phyloP scores from a whole-genome alignment of 2,329 filamentous ascomycete genomes.

The Colletotrichum aenigma region DNA sequence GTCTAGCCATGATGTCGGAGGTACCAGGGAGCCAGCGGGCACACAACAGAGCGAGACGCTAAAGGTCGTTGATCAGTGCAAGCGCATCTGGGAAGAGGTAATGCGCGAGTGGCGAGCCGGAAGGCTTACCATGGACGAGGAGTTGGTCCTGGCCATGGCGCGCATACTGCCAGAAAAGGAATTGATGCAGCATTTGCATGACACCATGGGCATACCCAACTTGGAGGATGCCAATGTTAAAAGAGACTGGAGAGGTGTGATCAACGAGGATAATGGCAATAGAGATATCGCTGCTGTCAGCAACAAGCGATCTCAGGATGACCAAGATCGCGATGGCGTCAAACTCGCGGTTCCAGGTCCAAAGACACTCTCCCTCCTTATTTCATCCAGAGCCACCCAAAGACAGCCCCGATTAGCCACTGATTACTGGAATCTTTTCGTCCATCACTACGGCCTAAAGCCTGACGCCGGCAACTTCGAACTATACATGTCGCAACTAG shows the following conservation, averaged over 20 bases:
- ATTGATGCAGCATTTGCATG: slow-evolving; percentile 61
- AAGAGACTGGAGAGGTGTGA: not conserved
- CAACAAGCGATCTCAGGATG: not conserved
- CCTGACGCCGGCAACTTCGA: slow-evolving; percentile 76
- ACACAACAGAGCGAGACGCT: slow-evolving; percentile 22
- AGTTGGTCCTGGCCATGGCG: slow-evolving; percentile 82
- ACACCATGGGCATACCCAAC: slow-evolving; percentile 78
- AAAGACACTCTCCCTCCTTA: slow-evolving; percentile 71
- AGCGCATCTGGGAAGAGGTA: slow-evolving; percentile 81
- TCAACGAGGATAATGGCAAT: slow-evolving; percentile 21
- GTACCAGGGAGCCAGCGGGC: not conserved
- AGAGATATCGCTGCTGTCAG: slow-evolving; percentile 20
- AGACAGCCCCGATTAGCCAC: slow-evolving; percentile 66
- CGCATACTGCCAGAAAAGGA: slow-evolving; percentile 68
- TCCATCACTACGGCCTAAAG: slow-evolving; percentile 60
- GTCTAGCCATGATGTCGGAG: slow-evolving; percentile 26
- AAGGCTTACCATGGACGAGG: slow-evolving; percentile 75
- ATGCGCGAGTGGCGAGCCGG: slow-evolving; percentile 77
- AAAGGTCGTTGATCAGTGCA: slow-evolving; percentile 67
- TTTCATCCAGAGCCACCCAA: slow-evolving; percentile 52
- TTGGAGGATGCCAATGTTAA: slow-evolving; percentile 30
- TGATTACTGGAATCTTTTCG: slow-evolving; percentile 80
- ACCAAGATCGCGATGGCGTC: slow-evolving; percentile 6
- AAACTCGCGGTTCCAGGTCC: slow-evolving; percentile 49
- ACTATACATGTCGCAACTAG: slow-evolving; percentile 59